Conservation (phyloP, 768 basidiomycete species). For the Paxillus ammoniavirescens region DNA sequence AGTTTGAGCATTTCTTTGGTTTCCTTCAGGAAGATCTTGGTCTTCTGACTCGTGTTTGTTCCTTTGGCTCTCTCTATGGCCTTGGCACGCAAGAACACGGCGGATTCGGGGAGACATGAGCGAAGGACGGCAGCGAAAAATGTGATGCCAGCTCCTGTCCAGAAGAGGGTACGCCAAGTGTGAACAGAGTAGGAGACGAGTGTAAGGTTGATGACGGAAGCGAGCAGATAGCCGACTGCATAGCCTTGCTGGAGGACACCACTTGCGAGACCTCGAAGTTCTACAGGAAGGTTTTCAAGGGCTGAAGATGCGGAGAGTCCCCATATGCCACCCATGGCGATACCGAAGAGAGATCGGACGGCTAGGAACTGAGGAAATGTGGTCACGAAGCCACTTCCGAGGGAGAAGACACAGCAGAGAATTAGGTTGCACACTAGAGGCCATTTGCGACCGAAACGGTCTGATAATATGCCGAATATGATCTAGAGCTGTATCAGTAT, state of each 20-base stretch:
- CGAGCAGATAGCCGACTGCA: conserved; percentile 81
- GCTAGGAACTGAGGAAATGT: conserved; percentile 80
- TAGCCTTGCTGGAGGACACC: conserved; percentile 91
- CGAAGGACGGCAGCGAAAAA: conserved; percentile 68
- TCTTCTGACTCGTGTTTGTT: conserved; percentile 46
- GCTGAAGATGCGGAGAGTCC: conserved; percentile 79
- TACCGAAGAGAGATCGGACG: conserved; percentile 78
- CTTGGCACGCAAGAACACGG: conserved; percentile 66
- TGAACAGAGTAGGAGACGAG: conserved; percentile 39
- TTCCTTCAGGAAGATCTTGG: conserved; percentile 70
- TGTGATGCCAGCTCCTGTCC: conserved; percentile 70
- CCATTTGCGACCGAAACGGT: conserved; percentile 94
- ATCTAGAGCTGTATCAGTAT: conserved; percentile 30
- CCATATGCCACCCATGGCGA: conserved; percentile 91
- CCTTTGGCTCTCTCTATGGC: conserved; percentile 47
- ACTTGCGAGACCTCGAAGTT: conserved; percentile 79
- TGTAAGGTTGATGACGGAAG: conserved; percentile 77
- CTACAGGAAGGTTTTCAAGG: conserved; percentile 86
- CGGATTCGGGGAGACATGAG: conserved; percentile 72
- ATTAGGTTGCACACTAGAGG: conserved; percentile 78
- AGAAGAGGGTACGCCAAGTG: conserved; percentile 81
- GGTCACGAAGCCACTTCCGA: conserved; percentile 78
- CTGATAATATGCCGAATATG: conserved; percentile 82
- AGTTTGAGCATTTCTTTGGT: conserved; percentile 70
- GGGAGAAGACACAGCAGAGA: conserved; percentile 67